Conservation (phyloP, 345 rosid species). For the Orychophragmus violaceus region DNA sequence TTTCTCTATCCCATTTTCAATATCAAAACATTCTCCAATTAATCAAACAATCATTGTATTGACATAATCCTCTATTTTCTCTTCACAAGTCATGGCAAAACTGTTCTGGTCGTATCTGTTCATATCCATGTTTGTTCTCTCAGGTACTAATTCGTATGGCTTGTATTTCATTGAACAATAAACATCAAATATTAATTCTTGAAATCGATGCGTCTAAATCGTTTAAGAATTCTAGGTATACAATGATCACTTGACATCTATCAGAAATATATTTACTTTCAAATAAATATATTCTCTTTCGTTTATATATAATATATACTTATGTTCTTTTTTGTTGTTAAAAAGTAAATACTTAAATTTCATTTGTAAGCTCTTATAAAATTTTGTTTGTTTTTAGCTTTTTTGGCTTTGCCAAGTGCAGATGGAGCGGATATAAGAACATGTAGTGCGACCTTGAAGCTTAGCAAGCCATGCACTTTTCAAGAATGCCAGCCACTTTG, state of each 20-base stretch:
- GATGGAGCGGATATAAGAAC: not conserved
- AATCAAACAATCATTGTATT: not conserved
- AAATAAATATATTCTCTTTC: not conserved
- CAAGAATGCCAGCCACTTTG: conserved; percentile 5
- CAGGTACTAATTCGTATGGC: not conserved
- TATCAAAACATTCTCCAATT: not conserved
- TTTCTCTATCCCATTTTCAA: not conserved
- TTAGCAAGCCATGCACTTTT: conserved; percentile 16
- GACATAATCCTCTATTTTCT: not conserved
- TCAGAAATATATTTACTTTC: not conserved
- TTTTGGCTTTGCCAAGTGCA: conserved; percentile 5
- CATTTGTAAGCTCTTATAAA: not conserved
- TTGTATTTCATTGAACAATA: not conserved
- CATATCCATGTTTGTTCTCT: conserved; percentile 3
- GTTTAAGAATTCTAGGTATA: not conserved
- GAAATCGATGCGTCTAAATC: not conserved
- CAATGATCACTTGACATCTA: not conserved
- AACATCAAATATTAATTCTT: not conserved
- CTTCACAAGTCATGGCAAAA: not conserved
- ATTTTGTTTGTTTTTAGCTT: not conserved
- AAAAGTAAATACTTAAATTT: not conserved
- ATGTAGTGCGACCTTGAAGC: not conserved
- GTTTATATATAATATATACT: not conserved
- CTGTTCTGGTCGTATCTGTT: not conserved
- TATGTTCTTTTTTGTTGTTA: not conserved